Evolutionary conservation across 352 stramenopile species (phyloP).

Genomic region (Phytophthora constricta): DNA sequence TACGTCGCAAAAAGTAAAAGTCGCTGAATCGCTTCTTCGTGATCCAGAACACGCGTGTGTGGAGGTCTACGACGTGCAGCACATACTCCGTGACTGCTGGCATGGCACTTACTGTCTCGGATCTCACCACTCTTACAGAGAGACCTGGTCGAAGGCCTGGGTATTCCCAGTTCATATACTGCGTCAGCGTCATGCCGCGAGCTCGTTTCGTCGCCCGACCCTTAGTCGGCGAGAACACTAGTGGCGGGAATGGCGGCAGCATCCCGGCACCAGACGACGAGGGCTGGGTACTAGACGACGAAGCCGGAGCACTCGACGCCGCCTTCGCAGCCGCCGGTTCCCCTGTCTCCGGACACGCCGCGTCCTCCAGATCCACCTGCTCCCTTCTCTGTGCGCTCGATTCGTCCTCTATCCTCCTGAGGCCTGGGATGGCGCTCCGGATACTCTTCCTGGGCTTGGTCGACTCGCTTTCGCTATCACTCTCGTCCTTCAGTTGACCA

Average conservation of each 20-base stretch:
- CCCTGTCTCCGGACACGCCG: conserved; percentile 32
- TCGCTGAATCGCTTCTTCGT: conserved; percentile 84
- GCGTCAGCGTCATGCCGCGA: conserved; percentile 52
- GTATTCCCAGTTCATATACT: conserved; percentile 62
- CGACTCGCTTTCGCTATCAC: conserved; percentile 5
- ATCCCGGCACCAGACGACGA: conserved; percentile 28
- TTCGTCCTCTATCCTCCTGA: conserved; percentile 34
- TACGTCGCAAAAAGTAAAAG: conserved; percentile 72
- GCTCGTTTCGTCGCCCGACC: conserved; percentile 35
- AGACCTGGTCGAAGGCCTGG: conserved; percentile 68
- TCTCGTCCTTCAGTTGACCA: conserved; percentile 34
- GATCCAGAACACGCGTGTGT: conserved; percentile 87
- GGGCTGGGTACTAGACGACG: not conserved
- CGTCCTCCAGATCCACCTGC: conserved; percentile 33
- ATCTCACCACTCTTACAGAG: conserved; percentile 73
- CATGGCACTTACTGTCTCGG: conserved; percentile 62
- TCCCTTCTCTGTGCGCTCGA: conserved; percentile 10
- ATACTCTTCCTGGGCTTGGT: conserved; percentile 27
- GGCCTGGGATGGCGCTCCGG: conserved; percentile 23
- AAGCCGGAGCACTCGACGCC: conserved; percentile 19
- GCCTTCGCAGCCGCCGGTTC: conserved; percentile 19
- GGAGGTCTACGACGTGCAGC: conserved; percentile 75
- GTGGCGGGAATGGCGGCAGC: conserved; percentile 58
- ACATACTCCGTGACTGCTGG: conserved; percentile 75
- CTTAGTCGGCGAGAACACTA: conserved; percentile 63